Evolutionary conservation across 306 rosid species (phyloP).

Genomic region (Datisca glomerata): DNA sequence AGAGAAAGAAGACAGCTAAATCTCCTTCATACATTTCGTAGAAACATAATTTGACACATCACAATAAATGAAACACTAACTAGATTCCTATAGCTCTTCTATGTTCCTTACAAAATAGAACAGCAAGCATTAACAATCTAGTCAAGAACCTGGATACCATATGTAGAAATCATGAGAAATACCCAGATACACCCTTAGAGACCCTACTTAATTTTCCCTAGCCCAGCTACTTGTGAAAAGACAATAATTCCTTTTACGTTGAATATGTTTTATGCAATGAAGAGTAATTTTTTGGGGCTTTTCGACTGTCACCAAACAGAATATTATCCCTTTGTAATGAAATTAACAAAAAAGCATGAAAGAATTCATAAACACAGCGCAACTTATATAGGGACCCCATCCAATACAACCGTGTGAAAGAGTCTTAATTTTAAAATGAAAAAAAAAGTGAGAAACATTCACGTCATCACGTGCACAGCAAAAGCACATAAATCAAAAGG

Average conservation of each 20-base stretch:
- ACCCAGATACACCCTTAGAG: too few species aligned
- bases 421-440: not conserved
- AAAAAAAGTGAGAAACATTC: not conserved
- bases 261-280: conserved; percentile 26
- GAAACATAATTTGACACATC: too few species aligned
- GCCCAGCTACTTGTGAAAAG: too few species aligned
- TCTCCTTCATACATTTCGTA: too few species aligned
- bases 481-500: not conserved
- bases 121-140: too few species aligned
- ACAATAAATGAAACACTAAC: too few species aligned
- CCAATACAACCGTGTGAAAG: conserved; percentile 17
- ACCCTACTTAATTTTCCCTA: too few species aligned
- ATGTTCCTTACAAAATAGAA: too few species aligned
- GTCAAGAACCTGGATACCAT: too few species aligned
- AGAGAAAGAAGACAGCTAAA: too few species aligned
- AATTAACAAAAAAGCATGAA: conserved; percentile 15
- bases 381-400: conserved; percentile 11
- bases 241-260: conserved; percentile 33
- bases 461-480: not conserved
- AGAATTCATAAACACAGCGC: conserved; percentile 28
- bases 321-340: conserved; percentile 23
- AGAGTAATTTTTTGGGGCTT: conserved; percentile 18
- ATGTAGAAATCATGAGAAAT: too few species aligned
- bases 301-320: conserved; percentile 24
- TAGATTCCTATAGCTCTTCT: too few species aligned